Evolutionary conservation across 345 rosid genomes (phyloP).

Genomic region (Populus euphratica): DNA sequence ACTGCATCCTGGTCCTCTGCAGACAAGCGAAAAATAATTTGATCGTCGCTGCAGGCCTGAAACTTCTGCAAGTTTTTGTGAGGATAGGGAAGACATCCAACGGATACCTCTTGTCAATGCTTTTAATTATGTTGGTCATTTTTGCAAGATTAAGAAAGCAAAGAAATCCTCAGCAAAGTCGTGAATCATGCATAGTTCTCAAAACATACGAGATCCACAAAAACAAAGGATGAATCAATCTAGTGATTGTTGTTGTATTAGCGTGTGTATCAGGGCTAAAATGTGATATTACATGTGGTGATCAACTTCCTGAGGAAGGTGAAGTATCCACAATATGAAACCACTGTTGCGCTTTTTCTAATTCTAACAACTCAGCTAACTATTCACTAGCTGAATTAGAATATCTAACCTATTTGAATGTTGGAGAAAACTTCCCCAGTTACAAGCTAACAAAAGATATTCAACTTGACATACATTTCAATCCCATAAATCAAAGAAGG

Average conservation of each 20-base stretch:
- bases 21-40: neutral
- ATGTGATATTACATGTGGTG: neutral
- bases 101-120: neutral
- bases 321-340: neutral
- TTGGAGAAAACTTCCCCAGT: neutral
- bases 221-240: neutral
- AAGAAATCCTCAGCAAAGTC: neutral
- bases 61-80: neutral
- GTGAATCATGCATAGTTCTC: neutral
- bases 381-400: conserved; percentile 8
- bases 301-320: neutral
- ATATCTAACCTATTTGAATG: conserved; percentile 11
- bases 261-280: neutral
- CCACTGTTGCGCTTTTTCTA: neutral
- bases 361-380: conserved; percentile 19
- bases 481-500: neutral
- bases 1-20: neutral
- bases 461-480: neutral
- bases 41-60: neutral
- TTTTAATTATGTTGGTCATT: neutral
- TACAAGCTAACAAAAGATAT: neutral
- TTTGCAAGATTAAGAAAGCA: neutral
- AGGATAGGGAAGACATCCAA: neutral
- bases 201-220: neutral
- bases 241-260: neutral